Evolutionary conservation across 1,284 basidiomycete genomes (phyloP).

Genomic region (Flammula alnicola): DNA sequence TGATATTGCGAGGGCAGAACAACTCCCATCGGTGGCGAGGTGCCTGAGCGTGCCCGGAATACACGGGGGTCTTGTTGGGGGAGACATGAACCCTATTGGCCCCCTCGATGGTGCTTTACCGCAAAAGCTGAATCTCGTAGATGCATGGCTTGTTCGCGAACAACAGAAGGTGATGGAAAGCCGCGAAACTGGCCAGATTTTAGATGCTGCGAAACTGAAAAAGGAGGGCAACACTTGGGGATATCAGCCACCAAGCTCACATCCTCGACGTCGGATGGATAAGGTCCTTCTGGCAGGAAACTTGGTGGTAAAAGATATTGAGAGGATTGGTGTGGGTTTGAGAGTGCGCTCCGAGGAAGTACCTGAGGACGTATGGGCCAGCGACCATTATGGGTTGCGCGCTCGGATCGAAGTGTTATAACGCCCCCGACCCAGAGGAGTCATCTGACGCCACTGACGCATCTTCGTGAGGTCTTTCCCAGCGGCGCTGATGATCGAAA

Average conservation of each 20-base stretch:
- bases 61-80: slow-evolving; percentile 18
- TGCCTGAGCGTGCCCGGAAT: slow-evolving; percentile 8
- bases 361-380: slow-evolving; percentile 14
- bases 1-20: slow-evolving; percentile 10
- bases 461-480: too few species aligned
- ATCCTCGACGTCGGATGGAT: slow-evolving; percentile 18
- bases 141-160: slow-evolving; percentile 16
- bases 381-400: slow-evolving; percentile 22
- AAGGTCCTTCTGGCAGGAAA: slow-evolving; percentile 18
- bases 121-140: slow-evolving; percentile 9
- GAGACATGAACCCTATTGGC: slow-evolving; percentile 25
- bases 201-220: slow-evolving; percentile 2
- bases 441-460: too few species aligned
- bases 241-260: slow-evolving; percentile 15
- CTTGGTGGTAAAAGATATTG: slow-evolving; percentile 2
- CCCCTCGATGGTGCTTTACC: slow-evolving; percentile 16
- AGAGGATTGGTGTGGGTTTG: slow-evolving; percentile 17
- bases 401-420: too few species aligned
- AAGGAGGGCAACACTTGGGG: slow-evolving; percentile 22
- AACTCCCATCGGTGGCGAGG: slow-evolving; percentile 11
- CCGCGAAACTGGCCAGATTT: not conserved
- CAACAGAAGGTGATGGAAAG: too few species aligned
- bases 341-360: not conserved
- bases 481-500: too few species aligned
- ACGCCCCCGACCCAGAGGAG: too few species aligned